Base-by-base conservation (phyloP, 306 rosid species). In the Pterocarpus santalinus region DNA sequence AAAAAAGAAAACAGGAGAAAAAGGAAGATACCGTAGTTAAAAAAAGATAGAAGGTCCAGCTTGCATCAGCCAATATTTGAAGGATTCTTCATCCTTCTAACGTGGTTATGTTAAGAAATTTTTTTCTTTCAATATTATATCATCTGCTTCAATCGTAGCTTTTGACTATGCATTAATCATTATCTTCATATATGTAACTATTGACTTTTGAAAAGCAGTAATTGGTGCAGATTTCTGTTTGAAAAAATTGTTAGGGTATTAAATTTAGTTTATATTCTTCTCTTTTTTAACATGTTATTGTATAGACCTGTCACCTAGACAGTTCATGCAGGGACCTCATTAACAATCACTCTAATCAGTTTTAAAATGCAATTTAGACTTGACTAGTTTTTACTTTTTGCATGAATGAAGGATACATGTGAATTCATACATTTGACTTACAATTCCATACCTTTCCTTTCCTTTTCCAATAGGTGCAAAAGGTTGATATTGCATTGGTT, bases 401-500 rank as follows among this genome's bases (percentile, higher is more conserved):
- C 14, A 74, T 28, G 56, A 41, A 58, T 64, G 4, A 38, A 49
- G 28, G 65, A 30, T 68, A 47, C 49, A 12, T 49, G 55, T 49
- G 55, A 49, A 49, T 62, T 22, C 43, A 28, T 30, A 63, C 9
- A 41, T 43, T 41, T 9, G 9, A 33, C 71, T 69, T 28, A 58
- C 30, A 14, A 41, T 68, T 55, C 64, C 53, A 41, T 28, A 34
- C 76, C 14, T 47, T 44, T 57, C 79, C 76, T 61, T 39, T 6
- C 41, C 28, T 1, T 49, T 61, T 58, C 41, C 74, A 17, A 39
- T 47, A 86, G 88, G 87, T 72, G 30, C 60, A 39, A 49, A 41
- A 80, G 10, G 84, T 47, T 53, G 87, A 86, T 16, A 2, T 49
- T 17, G 28, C 62, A 32, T 77, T 73, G 72, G 75, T 90, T 56